Evolutionary conservation across 768 basidiomycete genomes (phyloP).

Genomic region (Kwoniella bestiolae): DNA sequence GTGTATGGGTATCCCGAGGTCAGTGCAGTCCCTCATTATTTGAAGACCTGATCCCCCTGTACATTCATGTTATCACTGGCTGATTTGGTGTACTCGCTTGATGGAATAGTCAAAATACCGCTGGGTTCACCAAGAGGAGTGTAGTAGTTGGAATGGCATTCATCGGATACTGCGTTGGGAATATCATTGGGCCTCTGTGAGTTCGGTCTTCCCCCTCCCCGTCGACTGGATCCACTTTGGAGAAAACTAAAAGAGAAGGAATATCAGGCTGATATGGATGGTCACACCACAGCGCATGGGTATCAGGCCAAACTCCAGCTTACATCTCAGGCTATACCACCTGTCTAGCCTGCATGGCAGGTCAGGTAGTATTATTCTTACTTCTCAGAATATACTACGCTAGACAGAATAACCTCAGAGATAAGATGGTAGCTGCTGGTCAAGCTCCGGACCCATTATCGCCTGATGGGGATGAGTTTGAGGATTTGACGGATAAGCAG

Average conservation of each 20-base stretch:
- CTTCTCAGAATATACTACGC: slow-evolving; percentile 11
- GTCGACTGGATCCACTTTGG: too few relatives aligned
- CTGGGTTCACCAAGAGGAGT: slow-evolving; percentile 11
- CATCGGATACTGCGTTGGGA: slow-evolving; percentile 13
- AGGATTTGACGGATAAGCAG: slow-evolving; percentile 14
- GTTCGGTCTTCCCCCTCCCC: background rate
- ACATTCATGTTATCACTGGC: too few relatives aligned
- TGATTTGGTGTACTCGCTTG: background rate
- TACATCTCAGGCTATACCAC: slow-evolving; percentile 11
- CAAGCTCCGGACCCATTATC: background rate
- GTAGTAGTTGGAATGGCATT: slow-evolving; percentile 12
- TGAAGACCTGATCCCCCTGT: too few relatives aligned
- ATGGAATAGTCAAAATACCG: slow-evolving; percentile 5
- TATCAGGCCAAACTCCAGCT: slow-evolving; percentile 12
- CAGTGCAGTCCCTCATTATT: too few relatives aligned
- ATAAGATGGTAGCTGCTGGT: background rate
- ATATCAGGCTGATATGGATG: background rate
- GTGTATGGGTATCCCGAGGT: slow-evolving; percentile 16
- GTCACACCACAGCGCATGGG: background rate
- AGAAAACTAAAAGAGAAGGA: background rate
- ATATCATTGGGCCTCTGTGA: slow-evolving; percentile 12
- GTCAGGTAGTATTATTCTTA: slow-evolving; percentile 5
- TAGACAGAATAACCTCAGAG: slow-evolving; percentile 4
- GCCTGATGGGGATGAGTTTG: slow-evolving; percentile 7
- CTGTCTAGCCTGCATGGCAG: slow-evolving; percentile 16